Conservation (phyloP, 2,329 filamentous ascomycete genomes). For the Sphaceloma murrayae region DNA sequence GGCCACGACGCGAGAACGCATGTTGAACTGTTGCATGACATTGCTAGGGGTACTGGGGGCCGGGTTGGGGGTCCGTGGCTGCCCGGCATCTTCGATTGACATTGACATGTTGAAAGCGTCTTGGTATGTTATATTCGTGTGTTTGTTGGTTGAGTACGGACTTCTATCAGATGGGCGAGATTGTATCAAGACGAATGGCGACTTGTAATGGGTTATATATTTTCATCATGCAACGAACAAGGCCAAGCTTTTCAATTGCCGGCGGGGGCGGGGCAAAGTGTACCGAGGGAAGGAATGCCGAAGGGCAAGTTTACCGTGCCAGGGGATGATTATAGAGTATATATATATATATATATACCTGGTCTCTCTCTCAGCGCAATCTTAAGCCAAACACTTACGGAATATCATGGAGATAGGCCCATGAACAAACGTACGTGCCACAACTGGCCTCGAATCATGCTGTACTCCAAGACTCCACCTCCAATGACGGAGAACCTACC, state of each 20-base stretch:
- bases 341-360: no score
- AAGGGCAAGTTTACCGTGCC: no score
- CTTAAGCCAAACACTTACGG: no score
- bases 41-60: conserved; percentile 24
- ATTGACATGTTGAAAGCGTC: conserved; percentile 27
- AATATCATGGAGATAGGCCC: no score
- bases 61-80: conserved; percentile 22
- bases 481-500: conserved; percentile 28
- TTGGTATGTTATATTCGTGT: no score
- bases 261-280: conserved; percentile 15
- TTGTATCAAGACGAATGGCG: not conserved
- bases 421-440: no score
- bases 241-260: conserved; percentile 8
- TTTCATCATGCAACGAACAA: not conserved
- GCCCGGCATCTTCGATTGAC: conserved; percentile 25
- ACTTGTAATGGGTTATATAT: not conserved
- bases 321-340: no score
- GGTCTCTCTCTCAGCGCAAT: no score
- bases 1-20: conserved; percentile 35
- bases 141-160: not conserved
- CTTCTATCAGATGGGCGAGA: not conserved
- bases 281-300: no score
- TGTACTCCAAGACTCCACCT: conserved; percentile 16
- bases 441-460: no score
- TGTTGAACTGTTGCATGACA: conserved; percentile 23